phyloP scores from a whole-genome alignment of 2,329 filamentous ascomycete genomes.

The Scopulariopsis brevicaulis region DNA sequence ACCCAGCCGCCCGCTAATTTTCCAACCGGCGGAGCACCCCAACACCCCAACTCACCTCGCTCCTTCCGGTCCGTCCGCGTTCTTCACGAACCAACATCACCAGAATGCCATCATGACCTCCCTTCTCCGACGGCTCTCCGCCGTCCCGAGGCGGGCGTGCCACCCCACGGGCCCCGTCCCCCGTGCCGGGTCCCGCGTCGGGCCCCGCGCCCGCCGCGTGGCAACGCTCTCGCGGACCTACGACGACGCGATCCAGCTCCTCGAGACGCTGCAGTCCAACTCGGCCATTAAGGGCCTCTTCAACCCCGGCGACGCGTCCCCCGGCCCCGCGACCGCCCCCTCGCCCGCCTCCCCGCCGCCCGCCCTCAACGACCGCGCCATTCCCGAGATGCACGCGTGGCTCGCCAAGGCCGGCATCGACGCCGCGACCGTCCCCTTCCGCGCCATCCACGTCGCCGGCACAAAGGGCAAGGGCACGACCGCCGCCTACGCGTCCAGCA shows the following conservation, averaged over 20 bases:
- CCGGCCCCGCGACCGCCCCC: conserved; percentile 36
- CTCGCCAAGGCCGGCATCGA: conserved; percentile 64
- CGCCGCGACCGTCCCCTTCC: conserved; percentile 29
- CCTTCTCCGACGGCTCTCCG: background rate
- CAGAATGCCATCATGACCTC: background rate
- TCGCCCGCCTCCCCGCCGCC: conserved; percentile 24
- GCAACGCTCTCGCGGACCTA: conserved; percentile 24
- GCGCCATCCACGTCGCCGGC: conserved; percentile 72
- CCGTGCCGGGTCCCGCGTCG: background rate
- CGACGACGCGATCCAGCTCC: conserved; percentile 58
- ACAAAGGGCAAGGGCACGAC: conserved; percentile 94
- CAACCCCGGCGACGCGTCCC: conserved; percentile 14
- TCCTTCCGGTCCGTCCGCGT: too few relatives aligned
- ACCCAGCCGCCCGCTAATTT: too few relatives aligned
- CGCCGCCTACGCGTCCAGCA: conserved; percentile 70
- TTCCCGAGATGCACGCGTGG: conserved; percentile 77
- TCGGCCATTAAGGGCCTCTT: conserved; percentile 49
- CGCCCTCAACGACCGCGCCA: conserved; percentile 56
- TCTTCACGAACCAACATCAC: background rate
- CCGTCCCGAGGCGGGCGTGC: background rate
- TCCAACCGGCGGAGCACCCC: too few relatives aligned
- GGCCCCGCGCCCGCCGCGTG: background rate
- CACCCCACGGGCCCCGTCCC: background rate
- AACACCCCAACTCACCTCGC: background rate
- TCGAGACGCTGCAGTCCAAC: conserved; percentile 73